Base-by-base conservation (phyloP, 768 basidiomycete species). In the Tephrocybe sp. region DNA sequence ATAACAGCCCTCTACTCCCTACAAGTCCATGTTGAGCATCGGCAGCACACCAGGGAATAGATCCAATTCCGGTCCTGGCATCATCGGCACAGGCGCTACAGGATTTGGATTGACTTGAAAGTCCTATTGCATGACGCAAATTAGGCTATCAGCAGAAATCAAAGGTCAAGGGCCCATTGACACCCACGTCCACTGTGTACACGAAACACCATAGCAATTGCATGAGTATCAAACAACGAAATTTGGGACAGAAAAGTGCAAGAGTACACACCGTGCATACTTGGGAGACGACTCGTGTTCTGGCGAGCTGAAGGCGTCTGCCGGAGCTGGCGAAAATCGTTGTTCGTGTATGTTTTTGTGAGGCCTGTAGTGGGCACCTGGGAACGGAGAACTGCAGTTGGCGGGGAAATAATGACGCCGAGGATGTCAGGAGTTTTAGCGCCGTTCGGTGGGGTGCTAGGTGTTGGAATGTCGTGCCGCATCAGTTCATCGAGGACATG, bases 201-300 rank as follows among this genome's bases (percentile, higher is more conserved):
- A 38, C 12, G 36, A 28, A 51, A 35, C 24, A 37, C 7, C 28
- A 39, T 1, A 24, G 16, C 4, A 26, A 37, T 16, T 5, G 21
- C 16, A 30, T 47, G 26, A 41, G 30, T 34, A 42, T 49, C 37
- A 16, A 21, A 18, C 36, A 37, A 19, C 6, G 12, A 21, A 18
- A 37, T 9, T 42, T 37, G 27, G 28, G 19, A n/a, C 5, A 22
- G 26, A 49, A 37, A 16, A 16, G 24, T 25, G 41, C 1, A 25
- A 30, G 28, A 34, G 45, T n/a, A 56, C 75, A 35, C 45, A 79
- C 78, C 90, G 67, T 93, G 91, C 73, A 83, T 85, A 66, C 91
- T 92, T 9, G 91, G 91, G 37, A 92, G 72, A 59, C 91, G 75
- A 67, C 90, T 92, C 47, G 89, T 92, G 60, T 92, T 93, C 64